Conservation (phyloP, 2,329 filamentous ascomycete genomes). For the Lasiodiplodia hormozganensis region DNA sequence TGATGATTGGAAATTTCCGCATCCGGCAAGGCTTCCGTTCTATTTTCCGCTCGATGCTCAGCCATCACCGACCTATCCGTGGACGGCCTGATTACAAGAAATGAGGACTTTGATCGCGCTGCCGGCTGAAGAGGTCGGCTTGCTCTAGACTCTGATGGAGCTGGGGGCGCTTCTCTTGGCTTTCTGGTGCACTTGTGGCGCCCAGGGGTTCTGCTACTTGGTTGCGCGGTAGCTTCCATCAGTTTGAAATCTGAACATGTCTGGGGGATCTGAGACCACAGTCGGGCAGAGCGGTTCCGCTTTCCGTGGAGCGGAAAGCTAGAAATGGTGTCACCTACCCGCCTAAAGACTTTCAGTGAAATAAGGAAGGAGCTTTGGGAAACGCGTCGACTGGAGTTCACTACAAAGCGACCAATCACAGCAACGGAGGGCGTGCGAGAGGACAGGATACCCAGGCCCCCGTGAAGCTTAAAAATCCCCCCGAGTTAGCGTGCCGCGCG, state of each 20-base stretch:
- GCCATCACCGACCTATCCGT: background rate
- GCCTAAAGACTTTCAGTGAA: conserved; percentile 2
- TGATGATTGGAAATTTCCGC: conserved; percentile 12
- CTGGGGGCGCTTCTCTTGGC: background rate
- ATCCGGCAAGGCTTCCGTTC: conserved; percentile 16
- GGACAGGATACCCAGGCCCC: conserved; percentile 7
- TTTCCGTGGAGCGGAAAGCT: background rate
- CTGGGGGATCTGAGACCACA: background rate
- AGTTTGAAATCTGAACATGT: background rate
- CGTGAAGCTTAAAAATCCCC: conserved; percentile 13
- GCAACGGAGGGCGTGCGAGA: background rate
- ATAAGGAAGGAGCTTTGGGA: conserved; percentile 1
- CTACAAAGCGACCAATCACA: conserved; percentile 7
- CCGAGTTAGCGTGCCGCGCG: conserved; percentile 5
- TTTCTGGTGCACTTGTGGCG: background rate
- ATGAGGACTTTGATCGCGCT: background rate
- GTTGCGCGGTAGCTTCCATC: background rate
- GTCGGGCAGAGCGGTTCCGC: background rate
- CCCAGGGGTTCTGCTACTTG: background rate
- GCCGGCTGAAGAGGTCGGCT: background rate
- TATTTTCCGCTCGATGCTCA: conserved; percentile 9
- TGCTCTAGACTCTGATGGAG: background rate
- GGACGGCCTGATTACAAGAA: too few relatives aligned
- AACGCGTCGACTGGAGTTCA: conserved; percentile 5
- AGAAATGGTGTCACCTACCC: conserved; percentile 1